Conservation (phyloP, 768 basidiomycete species). For the Cyclocybe aegerita region DNA sequence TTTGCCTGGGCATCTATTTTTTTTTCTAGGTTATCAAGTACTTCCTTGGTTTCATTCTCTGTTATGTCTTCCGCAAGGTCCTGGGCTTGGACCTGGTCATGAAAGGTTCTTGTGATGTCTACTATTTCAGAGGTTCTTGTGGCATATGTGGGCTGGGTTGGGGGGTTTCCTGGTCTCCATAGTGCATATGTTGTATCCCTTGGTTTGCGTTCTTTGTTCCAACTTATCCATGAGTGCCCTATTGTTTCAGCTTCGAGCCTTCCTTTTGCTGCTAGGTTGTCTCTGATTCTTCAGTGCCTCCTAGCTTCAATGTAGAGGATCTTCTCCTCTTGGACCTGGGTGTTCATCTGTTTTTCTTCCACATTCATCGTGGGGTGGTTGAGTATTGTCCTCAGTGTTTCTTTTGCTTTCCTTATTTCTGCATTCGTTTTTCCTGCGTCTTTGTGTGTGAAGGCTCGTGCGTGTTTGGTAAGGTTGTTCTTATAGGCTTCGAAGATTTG, state of each 20-base stretch:
- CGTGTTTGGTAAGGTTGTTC: too few relatives aligned
- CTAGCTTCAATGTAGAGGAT: too few relatives aligned
- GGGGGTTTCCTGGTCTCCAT: background rate
- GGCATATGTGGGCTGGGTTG: too few relatives aligned
- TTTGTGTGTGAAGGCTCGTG: too few relatives aligned
- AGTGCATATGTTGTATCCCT: background rate
- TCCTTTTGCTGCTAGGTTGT: background rate
- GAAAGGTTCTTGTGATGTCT: constrained; percentile 2
- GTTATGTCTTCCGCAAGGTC: background rate
- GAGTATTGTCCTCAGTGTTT: too few relatives aligned
- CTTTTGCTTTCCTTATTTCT: too few relatives aligned
- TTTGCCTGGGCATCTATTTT: background rate
- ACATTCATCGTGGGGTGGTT: too few relatives aligned
- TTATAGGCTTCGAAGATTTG: too few relatives aligned
- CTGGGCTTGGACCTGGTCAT: background rate
- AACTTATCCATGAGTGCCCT: constrained; percentile 4
- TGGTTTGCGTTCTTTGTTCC: constrained; percentile 4
- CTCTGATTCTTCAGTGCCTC: background rate
- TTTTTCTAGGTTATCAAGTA: background rate
- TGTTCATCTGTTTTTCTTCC: too few relatives aligned
- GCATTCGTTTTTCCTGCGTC: too few relatives aligned
- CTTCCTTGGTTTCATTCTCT: background rate
- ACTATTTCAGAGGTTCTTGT: too few relatives aligned
- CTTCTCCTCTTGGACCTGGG: too few relatives aligned
- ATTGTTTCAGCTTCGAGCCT: background rate